Evolutionary conservation across 768 basidiomycete species (phyloP).

Genomic region (Steccherinum ochraceum): DNA sequence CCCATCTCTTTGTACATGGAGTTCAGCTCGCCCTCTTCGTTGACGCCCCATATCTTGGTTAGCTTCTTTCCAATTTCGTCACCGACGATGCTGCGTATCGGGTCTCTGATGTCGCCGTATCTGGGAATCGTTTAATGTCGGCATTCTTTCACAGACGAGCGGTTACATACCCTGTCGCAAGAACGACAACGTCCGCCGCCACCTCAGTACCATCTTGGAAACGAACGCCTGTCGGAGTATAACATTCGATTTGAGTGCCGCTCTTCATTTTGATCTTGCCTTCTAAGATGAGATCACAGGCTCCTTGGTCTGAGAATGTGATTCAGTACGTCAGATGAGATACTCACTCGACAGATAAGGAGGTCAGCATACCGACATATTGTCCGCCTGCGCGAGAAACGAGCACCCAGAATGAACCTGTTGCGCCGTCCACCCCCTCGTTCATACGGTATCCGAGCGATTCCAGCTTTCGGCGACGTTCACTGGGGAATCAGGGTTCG

Average conservation of each 20-base stretch:
- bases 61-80: slow-evolving; percentile 38
- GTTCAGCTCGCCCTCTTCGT: slow-evolving; percentile 56
- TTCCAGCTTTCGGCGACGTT: slow-evolving; percentile 30
- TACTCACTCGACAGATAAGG: not conserved
- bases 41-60: slow-evolving; percentile 57
- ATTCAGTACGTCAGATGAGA: no score
- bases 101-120: slow-evolving; percentile 7
- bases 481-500: not conserved
- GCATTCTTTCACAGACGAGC: not conserved
- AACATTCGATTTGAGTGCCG: slow-evolving; percentile 16
- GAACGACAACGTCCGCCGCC: slow-evolving; percentile 22
- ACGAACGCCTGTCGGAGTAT: slow-evolving; percentile 18
- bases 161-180: slow-evolving; percentile 19
- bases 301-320: slow-evolving; percentile 26
- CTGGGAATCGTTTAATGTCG: not conserved
- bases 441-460: slow-evolving; percentile 31
- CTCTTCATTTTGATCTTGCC: slow-evolving; percentile 47
- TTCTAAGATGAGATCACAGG: slow-evolving; percentile 37
- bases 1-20: slow-evolving; percentile 47
- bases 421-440: slow-evolving; percentile 32
- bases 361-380: slow-evolving; percentile 28
- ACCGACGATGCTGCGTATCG: slow-evolving; percentile 33
- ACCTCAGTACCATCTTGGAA: slow-evolving; percentile 19
- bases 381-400: slow-evolving; percentile 29
- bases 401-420: slow-evolving; percentile 28